These are phyloP conservation scores for Annona squamosa DNA, from an alignment of 164 flowering plant species.

Conservation along the genomic window DNA sequence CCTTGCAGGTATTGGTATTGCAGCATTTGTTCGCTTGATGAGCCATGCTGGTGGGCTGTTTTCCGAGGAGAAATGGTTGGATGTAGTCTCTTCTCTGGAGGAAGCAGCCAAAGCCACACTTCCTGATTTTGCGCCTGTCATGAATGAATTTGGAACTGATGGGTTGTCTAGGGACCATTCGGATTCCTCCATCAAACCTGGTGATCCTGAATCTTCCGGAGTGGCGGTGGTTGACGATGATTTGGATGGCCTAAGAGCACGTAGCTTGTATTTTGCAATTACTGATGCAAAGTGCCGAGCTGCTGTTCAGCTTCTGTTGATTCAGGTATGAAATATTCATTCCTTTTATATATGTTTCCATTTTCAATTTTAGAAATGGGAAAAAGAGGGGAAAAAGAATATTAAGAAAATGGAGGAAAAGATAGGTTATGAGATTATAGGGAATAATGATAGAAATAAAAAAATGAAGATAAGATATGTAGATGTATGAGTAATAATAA, in stretches of 20 bases:
- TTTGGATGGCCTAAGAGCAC: slow-evolving; percentile 39
- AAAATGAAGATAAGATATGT: too few species aligned
- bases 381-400: too few species aligned
- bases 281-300: slow-evolving; percentile 87
- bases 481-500: too few species aligned
- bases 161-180: slow-evolving; percentile 18
- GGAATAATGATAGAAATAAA: too few species aligned
- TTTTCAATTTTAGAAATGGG: too few species aligned
- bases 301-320: slow-evolving; percentile 84
- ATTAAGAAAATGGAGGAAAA: too few species aligned
- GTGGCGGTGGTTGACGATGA: slow-evolving; percentile 40
- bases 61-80: slow-evolving; percentile 92
- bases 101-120: slow-evolving; percentile 82
- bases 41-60: slow-evolving; percentile 86
- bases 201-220: slow-evolving; percentile 31
- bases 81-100: slow-evolving; percentile 72
- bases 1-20: slow-evolving; percentile 98
- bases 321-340: slow-evolving; percentile 52
- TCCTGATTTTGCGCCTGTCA: slow-evolving; percentile 67
- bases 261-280: slow-evolving; percentile 46
- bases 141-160: slow-evolving; percentile 29
- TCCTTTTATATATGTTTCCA: too few species aligned
- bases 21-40: slow-evolving; percentile 94
- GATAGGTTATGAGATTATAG: too few species aligned
- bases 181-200: slow-evolving; percentile 25